Conservation (phyloP, 1,284 basidiomycete genomes). For the Trichosporon faecale region DNA sequence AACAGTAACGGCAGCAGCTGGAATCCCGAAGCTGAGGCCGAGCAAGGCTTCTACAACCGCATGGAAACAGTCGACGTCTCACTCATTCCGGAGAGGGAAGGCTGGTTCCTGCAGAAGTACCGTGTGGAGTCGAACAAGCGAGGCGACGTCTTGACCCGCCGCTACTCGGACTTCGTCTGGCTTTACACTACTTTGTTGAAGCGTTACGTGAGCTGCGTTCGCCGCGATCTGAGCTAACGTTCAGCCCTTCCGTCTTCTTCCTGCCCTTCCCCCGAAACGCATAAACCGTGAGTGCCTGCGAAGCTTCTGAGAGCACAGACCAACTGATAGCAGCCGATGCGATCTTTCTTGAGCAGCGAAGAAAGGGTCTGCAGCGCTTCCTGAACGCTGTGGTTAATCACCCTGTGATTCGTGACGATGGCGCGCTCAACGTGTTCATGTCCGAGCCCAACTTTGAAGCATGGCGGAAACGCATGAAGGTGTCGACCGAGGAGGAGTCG, state of each 20-base stretch:
- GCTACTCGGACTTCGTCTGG: conserved; percentile 86
- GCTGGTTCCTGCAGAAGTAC: conserved; percentile 78
- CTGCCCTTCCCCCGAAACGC: conserved; percentile 83
- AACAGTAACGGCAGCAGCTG: neutral
- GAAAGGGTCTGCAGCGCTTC: conserved; percentile 76
- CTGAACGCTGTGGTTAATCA: conserved; percentile 81
- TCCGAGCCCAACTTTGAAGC: conserved; percentile 74
- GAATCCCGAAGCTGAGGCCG: conserved; percentile 35
- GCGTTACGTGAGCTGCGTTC: conserved; percentile 44
- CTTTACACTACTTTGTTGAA: conserved; percentile 73
- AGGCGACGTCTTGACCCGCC: conserved; percentile 49
- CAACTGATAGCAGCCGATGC: conserved; percentile 64
- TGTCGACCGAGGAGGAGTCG: conserved; percentile 80
- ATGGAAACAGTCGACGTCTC: conserved; percentile 68
- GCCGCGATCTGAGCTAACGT: conserved; percentile 29
- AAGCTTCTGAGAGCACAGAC: conserved; percentile 5
- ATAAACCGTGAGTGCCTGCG: conserved; percentile 66
- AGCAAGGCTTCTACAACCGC: conserved; percentile 72
- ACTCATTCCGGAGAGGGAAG: conserved; percentile 72
- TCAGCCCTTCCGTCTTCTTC: conserved; percentile 88
- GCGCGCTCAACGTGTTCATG: conserved; percentile 73
- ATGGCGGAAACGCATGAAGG: conserved; percentile 66
- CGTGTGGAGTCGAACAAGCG: conserved; percentile 74
- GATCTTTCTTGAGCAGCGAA: conserved; percentile 79
- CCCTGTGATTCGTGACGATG: conserved; percentile 81